Base-by-base conservation (phyloP, 106 monocot genomes). In the Allium sativum region DNA sequence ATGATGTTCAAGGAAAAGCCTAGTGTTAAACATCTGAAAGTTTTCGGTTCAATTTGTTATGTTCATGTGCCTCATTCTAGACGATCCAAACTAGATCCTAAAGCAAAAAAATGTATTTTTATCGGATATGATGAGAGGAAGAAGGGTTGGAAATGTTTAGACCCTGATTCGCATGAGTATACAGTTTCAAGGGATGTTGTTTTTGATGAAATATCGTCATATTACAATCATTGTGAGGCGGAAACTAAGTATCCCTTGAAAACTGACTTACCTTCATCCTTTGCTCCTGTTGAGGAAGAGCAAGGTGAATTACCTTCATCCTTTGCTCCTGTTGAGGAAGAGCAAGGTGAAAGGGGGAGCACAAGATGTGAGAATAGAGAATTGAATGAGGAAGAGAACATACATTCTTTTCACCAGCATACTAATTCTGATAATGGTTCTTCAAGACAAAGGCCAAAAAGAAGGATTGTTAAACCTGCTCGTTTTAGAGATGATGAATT, bases 121-220 rank as follows among this genome's bases (percentile, higher is more conserved):
- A 18, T 55, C 10, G 2, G 57, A 12, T 69, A 69, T 41, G 21
- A 69, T 40, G 22, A 59, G 48, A 59, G 12, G 22, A 19, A 47
- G 12, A 21, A 21, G 20, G 20, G 18, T 1, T 62, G 19, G 47
- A 47, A 62, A 19, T 62, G 46, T 12, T 21, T 62, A 13, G 20
- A 62, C 18, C 41, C 7, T 3, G 2, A 7, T 18, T 45, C 43
- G 5, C 14, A 46, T 9, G 21, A 21, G 9, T 62, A 46, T 47
- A 16, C 21, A 9, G 0, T 47, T 47, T 62, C 62, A 11, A 19
- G 46, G 22, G 46, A 62, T 46, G 45, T 45, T 4, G 62, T 62
- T 7, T 62, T 62, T 46, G 21, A 62, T 62, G 62, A 62, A 0
- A 14, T 21, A 12, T 62, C 46, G 4, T 56, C 56, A 6, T 67